These are phyloP conservation scores for Fomes fomentarius DNA, from an alignment of 1,284 basidiomycete genomes.

Conservation along the genomic window DNA sequence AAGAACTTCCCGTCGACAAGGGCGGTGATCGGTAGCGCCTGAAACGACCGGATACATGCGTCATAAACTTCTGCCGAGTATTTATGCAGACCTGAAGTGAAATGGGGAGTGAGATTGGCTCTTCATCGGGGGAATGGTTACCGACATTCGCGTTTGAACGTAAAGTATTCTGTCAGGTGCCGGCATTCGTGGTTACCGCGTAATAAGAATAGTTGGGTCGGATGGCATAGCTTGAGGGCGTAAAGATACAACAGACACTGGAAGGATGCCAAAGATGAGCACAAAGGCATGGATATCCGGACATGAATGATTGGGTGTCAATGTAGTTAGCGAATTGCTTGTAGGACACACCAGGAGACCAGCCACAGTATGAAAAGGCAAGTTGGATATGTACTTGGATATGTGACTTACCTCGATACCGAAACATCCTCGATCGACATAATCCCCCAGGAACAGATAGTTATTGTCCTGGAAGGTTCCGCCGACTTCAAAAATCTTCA, in stretches of 20 bases:
- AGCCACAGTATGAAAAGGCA: no score
- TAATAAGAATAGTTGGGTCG: constrained; percentile 29
- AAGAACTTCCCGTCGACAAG: constrained; percentile 97
- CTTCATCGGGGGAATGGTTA: neutral
- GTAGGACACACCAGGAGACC: no score
- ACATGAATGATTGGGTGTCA: no score
- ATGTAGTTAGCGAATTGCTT: no score
- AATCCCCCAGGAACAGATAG: constrained; percentile 97
- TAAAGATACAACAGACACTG: constrained; percentile 33
- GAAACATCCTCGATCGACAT: constrained; percentile 97
- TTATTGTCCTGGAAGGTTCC: constrained; percentile 87
- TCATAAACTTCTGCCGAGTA: constrained; percentile 89
- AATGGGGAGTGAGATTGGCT: neutral
- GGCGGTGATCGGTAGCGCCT: constrained; percentile 88
- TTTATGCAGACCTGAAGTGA: constrained; percentile 87
- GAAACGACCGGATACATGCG: constrained; percentile 91
- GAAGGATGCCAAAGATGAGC: neutral
- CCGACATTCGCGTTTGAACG: constrained; percentile 37
- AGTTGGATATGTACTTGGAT: neutral
- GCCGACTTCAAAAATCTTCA: constrained; percentile 98
- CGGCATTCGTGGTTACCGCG: constrained; percentile 38
- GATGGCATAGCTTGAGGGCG: constrained; percentile 36
- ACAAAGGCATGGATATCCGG: no score
- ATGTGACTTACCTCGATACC: constrained; percentile 79
- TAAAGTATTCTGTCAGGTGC: constrained; percentile 38